phyloP scores from a whole-genome alignment of 345 rosid genomes.

The Syzygium jambos region DNA sequence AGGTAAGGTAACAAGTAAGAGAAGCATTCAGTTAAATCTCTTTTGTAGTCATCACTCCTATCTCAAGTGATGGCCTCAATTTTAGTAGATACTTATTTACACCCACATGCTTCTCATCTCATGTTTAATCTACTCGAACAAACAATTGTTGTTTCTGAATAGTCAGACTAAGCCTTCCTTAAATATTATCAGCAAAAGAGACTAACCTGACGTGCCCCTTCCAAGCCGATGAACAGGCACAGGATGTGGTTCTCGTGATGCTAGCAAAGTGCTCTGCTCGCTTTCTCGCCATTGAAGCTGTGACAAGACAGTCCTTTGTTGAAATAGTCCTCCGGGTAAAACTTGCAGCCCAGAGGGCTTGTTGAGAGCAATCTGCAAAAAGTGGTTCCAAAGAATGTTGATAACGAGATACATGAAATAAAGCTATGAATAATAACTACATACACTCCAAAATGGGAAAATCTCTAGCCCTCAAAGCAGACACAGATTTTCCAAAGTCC shows the following conservation, averaged over 20 bases:
- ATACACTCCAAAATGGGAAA: not conserved
- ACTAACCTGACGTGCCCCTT: slow-evolving; percentile 85
- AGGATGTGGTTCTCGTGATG: slow-evolving; percentile 37
- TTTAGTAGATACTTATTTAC: not conserved
- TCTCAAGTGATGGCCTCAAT: not conserved
- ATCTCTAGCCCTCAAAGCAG: not conserved
- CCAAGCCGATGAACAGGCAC: slow-evolving; percentile 91
- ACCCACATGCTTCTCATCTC: not conserved
- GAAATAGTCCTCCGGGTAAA: slow-evolving; percentile 89
- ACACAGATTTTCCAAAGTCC: not conserved
- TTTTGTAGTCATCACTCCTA: not conserved
- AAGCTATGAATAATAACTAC: not conserved
- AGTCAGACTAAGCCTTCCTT: not conserved
- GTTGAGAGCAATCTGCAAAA: slow-evolving; percentile 67
- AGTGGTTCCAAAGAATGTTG: not conserved
- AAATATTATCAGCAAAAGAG: not conserved
- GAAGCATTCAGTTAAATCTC: not conserved
- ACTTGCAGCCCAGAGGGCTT: slow-evolving; percentile 95
- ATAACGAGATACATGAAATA: not conserved
- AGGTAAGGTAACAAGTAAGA: not conserved
- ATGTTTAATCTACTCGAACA: not conserved
- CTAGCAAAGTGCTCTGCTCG: slow-evolving; percentile 13
- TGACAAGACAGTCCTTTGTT: slow-evolving; percentile 74
- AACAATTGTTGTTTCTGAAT: not conserved
- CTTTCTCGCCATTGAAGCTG: slow-evolving; percentile 65